phyloP scores from a whole-genome alignment of 495 filamentous ascomycete genomes.

The Aspergillus olivimuriae region DNA sequence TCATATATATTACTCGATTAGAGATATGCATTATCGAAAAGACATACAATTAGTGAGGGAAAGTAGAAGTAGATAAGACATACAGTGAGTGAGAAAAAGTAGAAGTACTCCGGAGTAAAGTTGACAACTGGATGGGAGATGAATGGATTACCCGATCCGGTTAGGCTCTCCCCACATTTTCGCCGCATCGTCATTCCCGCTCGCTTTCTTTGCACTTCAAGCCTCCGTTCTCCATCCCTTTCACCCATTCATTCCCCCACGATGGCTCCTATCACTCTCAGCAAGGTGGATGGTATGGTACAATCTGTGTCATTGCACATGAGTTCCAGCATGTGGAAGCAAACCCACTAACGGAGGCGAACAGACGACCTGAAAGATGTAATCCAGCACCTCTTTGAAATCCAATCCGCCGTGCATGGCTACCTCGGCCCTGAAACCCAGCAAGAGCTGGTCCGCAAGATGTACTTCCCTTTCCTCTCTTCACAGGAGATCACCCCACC shows the following conservation, averaged over 20 bases:
- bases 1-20: conserved; percentile 3
- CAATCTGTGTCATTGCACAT: conserved; percentile 15
- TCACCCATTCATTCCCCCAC: too few species aligned
- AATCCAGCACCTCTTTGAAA: conserved; percentile 82
- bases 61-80: too few species aligned
- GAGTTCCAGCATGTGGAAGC: neutral
- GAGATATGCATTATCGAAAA: neutral
- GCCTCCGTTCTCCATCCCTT: too few species aligned
- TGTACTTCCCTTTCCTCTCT: conserved; percentile 39
- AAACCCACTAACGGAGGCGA: conserved; percentile 7
- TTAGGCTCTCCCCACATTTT: conserved; percentile 2
- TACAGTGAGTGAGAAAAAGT: too few species aligned
- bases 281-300: conserved; percentile 49
- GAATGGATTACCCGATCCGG: neutral
- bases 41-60: too few species aligned
- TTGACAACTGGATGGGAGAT: neutral
- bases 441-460: conserved; percentile 53
- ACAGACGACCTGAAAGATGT: conserved; percentile 46
- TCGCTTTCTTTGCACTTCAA: too few species aligned
- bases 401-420: conserved; percentile 70
- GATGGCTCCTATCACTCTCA: conserved; percentile 43
- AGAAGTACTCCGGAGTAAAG: neutral
- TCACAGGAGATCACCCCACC: too few species aligned
- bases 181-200: too few species aligned
- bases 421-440: conserved; percentile 56